Base-by-base conservation (phyloP, 768 basidiomycete genomes). In the Strobilomyces dryophilus region DNA sequence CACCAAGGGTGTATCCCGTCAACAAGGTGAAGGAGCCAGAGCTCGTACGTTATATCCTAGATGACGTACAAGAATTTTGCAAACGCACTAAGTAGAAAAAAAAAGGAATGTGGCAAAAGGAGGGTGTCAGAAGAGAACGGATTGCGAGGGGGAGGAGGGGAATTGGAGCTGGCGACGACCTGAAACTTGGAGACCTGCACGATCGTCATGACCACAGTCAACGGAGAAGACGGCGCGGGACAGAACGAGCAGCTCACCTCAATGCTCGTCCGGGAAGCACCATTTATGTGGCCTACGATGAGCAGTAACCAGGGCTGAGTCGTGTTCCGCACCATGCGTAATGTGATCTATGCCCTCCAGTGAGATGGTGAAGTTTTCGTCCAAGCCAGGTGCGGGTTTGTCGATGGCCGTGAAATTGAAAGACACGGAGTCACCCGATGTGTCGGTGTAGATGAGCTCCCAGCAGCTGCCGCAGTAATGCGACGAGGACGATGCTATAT, bases 401-500 rank as follows among this genome's bases (percentile, higher is more conserved):
- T 86, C 82, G 21, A 87, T 69, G 1, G 78, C 84, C 1, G 79
- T 65, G 11, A 85, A 62, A 37, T 73, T 75, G 64, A 84, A 71
- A 49, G 62, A 75, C 51, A 54, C 74, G 20, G 60, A 61, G 1
- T 50, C 58, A 4, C 72, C 71, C 6, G 55, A 44, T 5, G 49
- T 26, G 47, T 54, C 11, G 35, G 72, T 71, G 66, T 75, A 84
- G 6, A 77, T 76, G 56, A 86, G 62, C 53, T 73, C 50, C 82
- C 82, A 87, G 67, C 85, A 87, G 24, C 76, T 74, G 2, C 82
- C 82, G 58, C 84, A 87, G 41, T 72, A 68, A 2, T 24, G 24
- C 24, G 65, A 54, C 1, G 81, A 84, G 62, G 80, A 74, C 67
- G 77, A 7, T 65, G 66, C 10, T 51, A 86, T 71, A 35, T 75